phyloP scores from a whole-genome alignment of 2,329 filamentous ascomycete genomes.

The Hymenoscyphus fructigenus region DNA sequence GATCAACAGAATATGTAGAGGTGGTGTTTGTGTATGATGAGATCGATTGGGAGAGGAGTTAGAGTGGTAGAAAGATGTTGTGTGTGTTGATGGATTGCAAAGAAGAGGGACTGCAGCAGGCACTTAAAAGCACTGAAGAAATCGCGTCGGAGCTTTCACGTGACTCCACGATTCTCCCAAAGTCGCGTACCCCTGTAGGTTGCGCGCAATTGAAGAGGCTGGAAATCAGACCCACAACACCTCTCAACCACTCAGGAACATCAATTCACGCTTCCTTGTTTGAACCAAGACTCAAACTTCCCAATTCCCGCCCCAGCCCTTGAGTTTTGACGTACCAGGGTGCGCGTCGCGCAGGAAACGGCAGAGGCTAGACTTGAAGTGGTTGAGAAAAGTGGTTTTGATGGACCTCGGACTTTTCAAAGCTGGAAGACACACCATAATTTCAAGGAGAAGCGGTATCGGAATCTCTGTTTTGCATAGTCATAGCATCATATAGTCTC shows the following conservation, averaged over 20 bases:
- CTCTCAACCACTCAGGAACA: neutral
- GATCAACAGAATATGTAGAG: constrained; percentile 23
- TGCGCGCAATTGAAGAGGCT: neutral
- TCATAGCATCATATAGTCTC: neutral
- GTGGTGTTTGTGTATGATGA: constrained; percentile 18
- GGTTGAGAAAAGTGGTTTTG: neutral
- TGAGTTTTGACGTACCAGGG: neutral
- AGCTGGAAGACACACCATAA: neutral
- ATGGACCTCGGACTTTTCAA: neutral
- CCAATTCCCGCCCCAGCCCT: neutral
- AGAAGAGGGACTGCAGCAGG: neutral
- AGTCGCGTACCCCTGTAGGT: neutral
- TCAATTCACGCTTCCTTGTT: neutral
- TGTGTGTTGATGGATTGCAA: neutral
- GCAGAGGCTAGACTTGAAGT: neutral
- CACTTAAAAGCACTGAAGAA: neutral
- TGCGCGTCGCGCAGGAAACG: neutral
- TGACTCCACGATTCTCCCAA: neutral
- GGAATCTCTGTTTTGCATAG: neutral
- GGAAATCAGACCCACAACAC: neutral
- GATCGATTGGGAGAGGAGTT: constrained; percentile 16
- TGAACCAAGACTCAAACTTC: neutral
- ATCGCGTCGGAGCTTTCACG: neutral
- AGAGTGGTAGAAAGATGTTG: constrained; percentile 5
- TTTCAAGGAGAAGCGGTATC: neutral